phyloP scores from a whole-genome alignment of 768 basidiomycete species.

The Mycena rebaudengoi region DNA sequence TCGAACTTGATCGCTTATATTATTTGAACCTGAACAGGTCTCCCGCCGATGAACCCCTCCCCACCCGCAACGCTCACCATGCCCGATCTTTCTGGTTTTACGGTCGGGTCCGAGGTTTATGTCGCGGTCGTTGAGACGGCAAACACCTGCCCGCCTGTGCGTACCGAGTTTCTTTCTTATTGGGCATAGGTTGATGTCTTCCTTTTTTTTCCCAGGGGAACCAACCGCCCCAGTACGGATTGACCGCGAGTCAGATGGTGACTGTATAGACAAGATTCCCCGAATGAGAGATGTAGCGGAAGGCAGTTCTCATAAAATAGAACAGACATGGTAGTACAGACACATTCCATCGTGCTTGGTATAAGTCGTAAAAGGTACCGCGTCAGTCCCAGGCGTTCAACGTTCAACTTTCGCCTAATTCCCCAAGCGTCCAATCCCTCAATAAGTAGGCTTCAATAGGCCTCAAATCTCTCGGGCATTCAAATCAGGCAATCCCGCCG shows the following conservation, averaged over 20 bases:
- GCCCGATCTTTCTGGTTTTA: slow-evolving; percentile 12
- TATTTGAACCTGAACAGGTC: slow-evolving; percentile 12
- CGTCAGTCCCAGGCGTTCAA: too few species aligned
- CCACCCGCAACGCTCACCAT: slow-evolving; percentile 27
- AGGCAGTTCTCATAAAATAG: background rate
- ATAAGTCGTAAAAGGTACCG: too few species aligned
- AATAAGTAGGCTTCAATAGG: background rate
- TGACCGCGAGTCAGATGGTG: slow-evolving; percentile 16
- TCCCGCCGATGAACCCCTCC: slow-evolving; percentile 1
- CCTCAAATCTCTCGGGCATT: slow-evolving; percentile 15
- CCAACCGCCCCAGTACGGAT: slow-evolving; percentile 24
- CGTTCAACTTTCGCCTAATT: too few species aligned
- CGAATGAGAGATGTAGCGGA: background rate
- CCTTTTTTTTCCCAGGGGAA: slow-evolving; percentile 10
- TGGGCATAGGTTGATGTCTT: background rate
- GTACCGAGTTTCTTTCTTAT: background rate
- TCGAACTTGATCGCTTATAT: background rate
- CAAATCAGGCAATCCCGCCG: slow-evolving; percentile 45
- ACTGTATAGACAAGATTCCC: too few species aligned
- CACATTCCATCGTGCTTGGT: background rate
- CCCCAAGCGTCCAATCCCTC: too few species aligned
- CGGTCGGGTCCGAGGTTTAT: slow-evolving; percentile 21
- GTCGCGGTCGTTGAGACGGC: slow-evolving; percentile 32
- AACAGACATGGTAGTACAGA: background rate
- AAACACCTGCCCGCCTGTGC: slow-evolving; percentile 29